Evolutionary conservation across 1,139 yeast genomes (phyloP).

Genomic region (Meyerozyma elateridarum): DNA sequence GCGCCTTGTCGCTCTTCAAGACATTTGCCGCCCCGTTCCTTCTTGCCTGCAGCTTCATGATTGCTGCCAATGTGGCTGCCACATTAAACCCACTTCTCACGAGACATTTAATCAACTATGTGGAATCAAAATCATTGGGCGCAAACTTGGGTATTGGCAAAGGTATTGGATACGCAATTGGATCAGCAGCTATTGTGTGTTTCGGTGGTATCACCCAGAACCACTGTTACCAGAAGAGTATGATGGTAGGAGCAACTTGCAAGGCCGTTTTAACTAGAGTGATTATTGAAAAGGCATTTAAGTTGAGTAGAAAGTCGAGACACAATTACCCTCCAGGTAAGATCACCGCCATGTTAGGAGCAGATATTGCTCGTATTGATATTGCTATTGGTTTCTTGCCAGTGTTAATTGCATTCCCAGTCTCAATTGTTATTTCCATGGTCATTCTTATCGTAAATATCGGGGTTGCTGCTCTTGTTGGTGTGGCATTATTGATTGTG

Average conservation of each 20-base stretch:
- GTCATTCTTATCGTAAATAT: slow-evolving; percentile 36
- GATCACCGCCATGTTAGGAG: slow-evolving; percentile 50
- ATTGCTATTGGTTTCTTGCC: slow-evolving; percentile 33
- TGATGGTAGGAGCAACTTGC: slow-evolving; percentile 57
- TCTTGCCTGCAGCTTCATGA: slow-evolving; percentile 10
- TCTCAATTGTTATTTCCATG: slow-evolving; percentile 44
- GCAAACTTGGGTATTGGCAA: slow-evolving; percentile 6
- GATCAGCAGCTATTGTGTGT: slow-evolving; percentile 8
- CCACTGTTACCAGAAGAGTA: slow-evolving; percentile 20
- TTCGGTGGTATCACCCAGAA: slow-evolving; percentile 10
- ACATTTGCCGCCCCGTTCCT: slow-evolving; percentile 11
- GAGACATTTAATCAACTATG: slow-evolving; percentile 12
- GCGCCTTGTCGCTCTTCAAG: slow-evolving; percentile 8
- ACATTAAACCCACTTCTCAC: slow-evolving; percentile 12
- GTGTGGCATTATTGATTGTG: slow-evolving; percentile 26
- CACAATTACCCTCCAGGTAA: slow-evolving; percentile 60
- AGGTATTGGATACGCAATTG: slow-evolving; percentile 11
- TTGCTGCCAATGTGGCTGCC: slow-evolving; percentile 8
- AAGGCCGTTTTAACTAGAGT: slow-evolving; percentile 66
- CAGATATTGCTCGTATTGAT: slow-evolving; percentile 35
- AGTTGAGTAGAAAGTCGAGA: slow-evolving; percentile 54
- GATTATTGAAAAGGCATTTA: slow-evolving; percentile 60
- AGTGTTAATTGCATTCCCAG: slow-evolving; percentile 22
- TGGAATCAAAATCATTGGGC: slow-evolving; percentile 8
- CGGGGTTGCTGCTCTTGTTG: slow-evolving; percentile 32